phyloP scores from a whole-genome alignment of 2,329 filamentous ascomycete species.

The Epichloe bromicola region DNA sequence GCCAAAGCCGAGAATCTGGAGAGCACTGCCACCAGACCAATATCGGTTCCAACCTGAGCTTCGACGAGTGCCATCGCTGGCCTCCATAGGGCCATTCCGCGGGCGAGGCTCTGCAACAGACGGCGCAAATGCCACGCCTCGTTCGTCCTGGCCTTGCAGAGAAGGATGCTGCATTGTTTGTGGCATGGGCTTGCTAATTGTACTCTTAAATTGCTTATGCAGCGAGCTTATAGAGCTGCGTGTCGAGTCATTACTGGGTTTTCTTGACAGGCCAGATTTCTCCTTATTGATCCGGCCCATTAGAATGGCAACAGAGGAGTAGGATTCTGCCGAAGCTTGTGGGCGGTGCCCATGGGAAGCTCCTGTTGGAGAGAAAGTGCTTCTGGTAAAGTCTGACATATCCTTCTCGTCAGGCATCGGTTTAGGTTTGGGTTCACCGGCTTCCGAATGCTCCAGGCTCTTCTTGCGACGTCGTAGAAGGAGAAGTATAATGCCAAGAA shows the following conservation, averaged over 20 bases:
- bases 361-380: constrained; percentile 22
- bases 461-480: constrained; percentile 38
- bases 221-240: constrained; percentile 39
- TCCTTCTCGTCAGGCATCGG: constrained; percentile 44
- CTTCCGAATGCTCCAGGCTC: constrained; percentile 36
- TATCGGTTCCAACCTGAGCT: constrained; percentile 69
- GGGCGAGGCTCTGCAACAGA: constrained; percentile 22
- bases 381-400: constrained; percentile 33
- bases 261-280: constrained; percentile 32
- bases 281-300: constrained; percentile 47
- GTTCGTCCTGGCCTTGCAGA: constrained; percentile 26
- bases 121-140: constrained; percentile 27
- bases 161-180: constrained; percentile 24
- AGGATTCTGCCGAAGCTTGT: constrained; percentile 41
- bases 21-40: constrained; percentile 60
- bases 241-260: constrained; percentile 41
- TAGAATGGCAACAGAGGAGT: constrained; percentile 51
- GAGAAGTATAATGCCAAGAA: constrained; percentile 62
- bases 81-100: constrained; percentile 19
- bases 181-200: constrained; percentile 48
- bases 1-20: constrained; percentile 52
- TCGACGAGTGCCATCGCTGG: constrained; percentile 35
- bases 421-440: constrained; percentile 27
- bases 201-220: constrained; percentile 49
- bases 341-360: constrained; percentile 39